A percentile compares a stretch with the other conserved stretches of the same genome.
These are phyloP conservation scores for Logfia minima DNA, from an alignment of 129 eudicot genomes.

Conservation along the genomic window DNA sequence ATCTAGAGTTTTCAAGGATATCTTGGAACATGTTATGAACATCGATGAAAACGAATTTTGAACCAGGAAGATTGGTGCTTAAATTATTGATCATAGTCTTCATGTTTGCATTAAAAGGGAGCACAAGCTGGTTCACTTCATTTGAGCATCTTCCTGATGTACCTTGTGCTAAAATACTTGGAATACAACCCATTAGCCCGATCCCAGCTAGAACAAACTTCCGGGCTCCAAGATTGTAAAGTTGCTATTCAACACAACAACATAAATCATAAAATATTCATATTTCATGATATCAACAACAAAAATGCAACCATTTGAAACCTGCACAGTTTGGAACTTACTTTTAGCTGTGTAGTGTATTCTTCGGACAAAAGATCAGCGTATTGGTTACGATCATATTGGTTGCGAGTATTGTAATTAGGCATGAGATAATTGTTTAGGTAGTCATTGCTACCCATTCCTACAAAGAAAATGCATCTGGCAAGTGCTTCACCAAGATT, in stretches of 20 bases:
- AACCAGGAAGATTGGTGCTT: slow-evolving; percentile 68
- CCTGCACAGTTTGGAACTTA: slow-evolving; percentile 30
- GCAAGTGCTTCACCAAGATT: slow-evolving; percentile 48
- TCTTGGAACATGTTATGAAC: slow-evolving; percentile 81
- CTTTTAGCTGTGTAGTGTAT: slow-evolving; percentile 64
- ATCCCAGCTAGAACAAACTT: slow-evolving; percentile 76
- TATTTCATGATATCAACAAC: not conserved
- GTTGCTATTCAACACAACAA: slow-evolving; percentile 42
- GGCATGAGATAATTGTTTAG: slow-evolving; percentile 96
- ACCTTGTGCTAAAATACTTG: slow-evolving; percentile 79
- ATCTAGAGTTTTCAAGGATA: slow-evolving; percentile 60
- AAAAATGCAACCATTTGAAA: not conserved
- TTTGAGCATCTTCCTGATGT: slow-evolving; percentile 56
- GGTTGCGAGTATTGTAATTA: slow-evolving; percentile 70
- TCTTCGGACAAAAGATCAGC: slow-evolving; percentile 68
- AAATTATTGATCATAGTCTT: slow-evolving; percentile 69
- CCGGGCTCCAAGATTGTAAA: slow-evolving; percentile 90
- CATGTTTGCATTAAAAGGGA: slow-evolving; percentile 69
- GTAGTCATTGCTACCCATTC: slow-evolving; percentile 98
- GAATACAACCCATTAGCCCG: slow-evolving; percentile 96
- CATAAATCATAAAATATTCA: not conserved
- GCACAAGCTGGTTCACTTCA: slow-evolving; percentile 66
- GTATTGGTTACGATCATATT: slow-evolving; percentile 63
- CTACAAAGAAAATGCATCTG: slow-evolving; percentile 75
- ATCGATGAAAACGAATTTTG: slow-evolving; percentile 63